A percentile compares a stretch with the other conserved stretches of the same genome.
These are phyloP conservation scores for Colletotrichum navitas DNA, from an alignment of 2,329 filamentous ascomycete species.

Conservation along the genomic window DNA sequence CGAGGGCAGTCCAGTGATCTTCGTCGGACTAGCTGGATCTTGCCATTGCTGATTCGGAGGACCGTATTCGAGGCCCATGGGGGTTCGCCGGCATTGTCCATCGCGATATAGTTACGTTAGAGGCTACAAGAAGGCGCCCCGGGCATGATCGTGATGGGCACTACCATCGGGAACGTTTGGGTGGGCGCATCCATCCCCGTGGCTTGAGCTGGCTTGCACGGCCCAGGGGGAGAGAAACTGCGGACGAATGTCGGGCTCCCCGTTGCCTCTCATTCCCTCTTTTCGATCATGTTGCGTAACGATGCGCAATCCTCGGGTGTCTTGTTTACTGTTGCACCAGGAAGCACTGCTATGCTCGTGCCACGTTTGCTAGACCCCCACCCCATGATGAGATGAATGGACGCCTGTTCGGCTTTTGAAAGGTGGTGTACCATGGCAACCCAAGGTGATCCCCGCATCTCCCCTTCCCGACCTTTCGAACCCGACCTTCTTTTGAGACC, in stretches of 20 bases:
- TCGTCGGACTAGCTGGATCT: neutral
- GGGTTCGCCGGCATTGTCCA: neutral
- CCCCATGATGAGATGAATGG: neutral
- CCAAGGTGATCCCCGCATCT: neutral
- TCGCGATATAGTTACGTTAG: neutral
- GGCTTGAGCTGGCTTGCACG: neutral
- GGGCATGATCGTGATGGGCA: constrained; percentile 1
- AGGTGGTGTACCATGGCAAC: constrained; percentile 2
- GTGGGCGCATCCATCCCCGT: neutral
- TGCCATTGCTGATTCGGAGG: neutral
- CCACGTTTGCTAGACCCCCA: neutral
- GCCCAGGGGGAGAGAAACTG: neutral
- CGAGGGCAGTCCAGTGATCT: neutral
- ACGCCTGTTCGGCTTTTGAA: neutral
- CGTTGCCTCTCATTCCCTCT: neutral
- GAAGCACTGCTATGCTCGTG: neutral
- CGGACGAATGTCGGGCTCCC: constrained; percentile 4
- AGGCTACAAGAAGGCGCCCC: neutral
- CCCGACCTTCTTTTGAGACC: neutral
- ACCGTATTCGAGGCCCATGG: neutral
- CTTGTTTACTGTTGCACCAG: neutral
- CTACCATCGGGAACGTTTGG: constrained; percentile 9
- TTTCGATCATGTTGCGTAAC: constrained; percentile 7
- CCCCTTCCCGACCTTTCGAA: neutral
- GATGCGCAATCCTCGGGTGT: constrained; percentile 6